Conservation (phyloP, 176 grass and related monocot species). For the Avena eriantha region DNA sequence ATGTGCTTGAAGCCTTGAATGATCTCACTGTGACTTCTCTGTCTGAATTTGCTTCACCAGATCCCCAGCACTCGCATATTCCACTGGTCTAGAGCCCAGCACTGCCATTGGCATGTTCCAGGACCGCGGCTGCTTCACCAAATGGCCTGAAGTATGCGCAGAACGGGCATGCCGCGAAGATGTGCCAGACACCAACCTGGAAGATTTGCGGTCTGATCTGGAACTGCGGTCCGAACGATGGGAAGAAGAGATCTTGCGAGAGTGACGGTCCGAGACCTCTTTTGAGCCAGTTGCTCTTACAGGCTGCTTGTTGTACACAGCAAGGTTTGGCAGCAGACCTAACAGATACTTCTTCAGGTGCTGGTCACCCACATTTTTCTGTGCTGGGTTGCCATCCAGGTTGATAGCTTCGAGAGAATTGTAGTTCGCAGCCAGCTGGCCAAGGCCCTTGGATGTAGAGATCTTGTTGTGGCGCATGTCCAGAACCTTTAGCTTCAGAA, state of each 20-base stretch:
- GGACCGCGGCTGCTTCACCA: slow-evolving; percentile 43
- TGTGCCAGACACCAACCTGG: slow-evolving; percentile 40
- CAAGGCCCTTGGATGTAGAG: slow-evolving; percentile 76
- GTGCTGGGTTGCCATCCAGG: slow-evolving; percentile 83
- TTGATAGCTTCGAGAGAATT: slow-evolving; percentile 81
- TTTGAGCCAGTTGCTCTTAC: slow-evolving; percentile 77
- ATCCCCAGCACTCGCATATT: slow-evolving; percentile 6
- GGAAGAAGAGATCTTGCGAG: slow-evolving; percentile 58
- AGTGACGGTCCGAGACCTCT: slow-evolving; percentile 64
- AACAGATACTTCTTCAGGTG: slow-evolving; percentile 87
- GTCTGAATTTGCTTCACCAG: slow-evolving; percentile 15
- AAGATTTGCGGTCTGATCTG: slow-evolving; percentile 55
- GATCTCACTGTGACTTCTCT: slow-evolving; percentile 14
- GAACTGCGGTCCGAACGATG: slow-evolving; percentile 49
- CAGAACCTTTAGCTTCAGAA: slow-evolving; percentile 84
- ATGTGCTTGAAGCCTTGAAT: neutral
- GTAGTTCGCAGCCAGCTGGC: slow-evolving; percentile 88
- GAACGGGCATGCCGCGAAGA: slow-evolving; percentile 34
- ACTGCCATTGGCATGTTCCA: slow-evolving; percentile 23
- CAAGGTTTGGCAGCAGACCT: slow-evolving; percentile 77
- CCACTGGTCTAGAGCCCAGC: slow-evolving; percentile 28
- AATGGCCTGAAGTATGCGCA: slow-evolving; percentile 18
- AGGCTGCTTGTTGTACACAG: slow-evolving; percentile 72
- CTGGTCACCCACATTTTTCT: slow-evolving; percentile 85
- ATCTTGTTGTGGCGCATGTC: slow-evolving; percentile 83